Evolutionary conservation across 768 basidiomycete species (phyloP).

Genomic region (Mycena kentingensis): DNA sequence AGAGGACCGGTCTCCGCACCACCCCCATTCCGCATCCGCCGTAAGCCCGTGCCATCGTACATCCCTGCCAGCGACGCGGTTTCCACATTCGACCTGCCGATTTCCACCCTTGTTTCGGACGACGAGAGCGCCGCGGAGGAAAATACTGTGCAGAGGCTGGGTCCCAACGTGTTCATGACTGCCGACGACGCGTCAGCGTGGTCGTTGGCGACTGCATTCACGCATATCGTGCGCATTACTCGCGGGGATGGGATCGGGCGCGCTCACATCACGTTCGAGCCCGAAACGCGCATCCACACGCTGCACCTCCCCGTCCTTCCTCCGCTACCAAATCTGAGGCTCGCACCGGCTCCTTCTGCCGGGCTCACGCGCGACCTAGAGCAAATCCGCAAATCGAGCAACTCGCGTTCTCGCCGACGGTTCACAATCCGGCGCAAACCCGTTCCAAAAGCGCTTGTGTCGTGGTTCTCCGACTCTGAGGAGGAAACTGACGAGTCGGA

Average conservation of each 20-base stretch:
- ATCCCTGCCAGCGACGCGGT: background rate
- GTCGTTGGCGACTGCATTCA: conserved; percentile 9
- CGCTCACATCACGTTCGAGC: background rate
- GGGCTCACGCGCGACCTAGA: background rate
- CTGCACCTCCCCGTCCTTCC: conserved; percentile 9
- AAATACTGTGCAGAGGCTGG: conserved; percentile 2
- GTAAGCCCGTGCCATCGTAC: conserved; percentile 14
- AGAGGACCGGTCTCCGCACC: background rate
- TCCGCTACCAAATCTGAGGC: background rate
- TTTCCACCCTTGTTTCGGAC: background rate
- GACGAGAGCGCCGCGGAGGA: background rate
- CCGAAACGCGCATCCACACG: conserved; percentile 7
- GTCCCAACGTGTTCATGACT: conserved; percentile 16
- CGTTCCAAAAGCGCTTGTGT: background rate
- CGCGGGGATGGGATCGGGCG: background rate
- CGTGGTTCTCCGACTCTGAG: background rate
- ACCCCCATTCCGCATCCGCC: conserved; percentile 7
- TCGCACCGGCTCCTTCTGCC: background rate
- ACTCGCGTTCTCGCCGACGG: background rate
- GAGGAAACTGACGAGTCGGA: background rate
- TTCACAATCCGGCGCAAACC: background rate
- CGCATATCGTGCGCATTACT: conserved; percentile 10
- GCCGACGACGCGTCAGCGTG: conserved; percentile 1
- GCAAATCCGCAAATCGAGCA: conserved; percentile 3
- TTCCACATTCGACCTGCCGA: background rate